Evolutionary conservation across 495 filamentous ascomycete genomes (phyloP).

Genomic region (Aspergillus affinis): DNA sequence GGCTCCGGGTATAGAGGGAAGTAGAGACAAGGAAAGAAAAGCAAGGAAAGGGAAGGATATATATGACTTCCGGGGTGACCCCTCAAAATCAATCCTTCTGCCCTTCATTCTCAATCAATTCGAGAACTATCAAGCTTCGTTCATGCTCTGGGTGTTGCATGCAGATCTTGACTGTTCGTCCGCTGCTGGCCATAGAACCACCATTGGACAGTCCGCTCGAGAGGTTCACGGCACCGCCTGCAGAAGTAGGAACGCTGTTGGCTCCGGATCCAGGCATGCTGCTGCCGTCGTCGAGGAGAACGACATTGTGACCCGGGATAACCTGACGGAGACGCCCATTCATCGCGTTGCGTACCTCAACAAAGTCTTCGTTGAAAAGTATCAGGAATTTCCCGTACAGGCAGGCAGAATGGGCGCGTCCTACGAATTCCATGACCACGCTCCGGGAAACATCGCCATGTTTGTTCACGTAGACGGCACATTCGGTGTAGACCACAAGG

Average conservation of each 20-base stretch:
- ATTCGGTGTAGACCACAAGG: constrained; percentile 89
- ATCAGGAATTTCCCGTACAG: constrained; percentile 75
- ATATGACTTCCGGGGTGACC: not conserved
- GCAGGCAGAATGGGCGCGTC: constrained; percentile 80
- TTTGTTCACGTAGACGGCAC: constrained; percentile 96
- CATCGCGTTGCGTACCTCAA: constrained; percentile 95
- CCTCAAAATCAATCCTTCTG: constrained; percentile 61
- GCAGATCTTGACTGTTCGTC: constrained; percentile 80
- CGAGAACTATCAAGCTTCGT: constrained; percentile 80
- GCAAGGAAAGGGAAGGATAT: not conserved
- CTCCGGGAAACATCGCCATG: constrained; percentile 90
- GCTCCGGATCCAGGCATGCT: constrained; percentile 40
- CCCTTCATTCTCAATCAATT: constrained; percentile 93
- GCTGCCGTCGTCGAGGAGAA: constrained; percentile 83
- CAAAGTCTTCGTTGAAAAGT: constrained; percentile 85
- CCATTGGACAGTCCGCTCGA: constrained; percentile 37
- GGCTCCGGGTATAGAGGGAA: not conserved
- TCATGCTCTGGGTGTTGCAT: constrained; percentile 91
- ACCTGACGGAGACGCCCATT: constrained; percentile 93
- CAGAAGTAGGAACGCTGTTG: constrained; percentile 29
- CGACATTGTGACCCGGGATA: constrained; percentile 84
- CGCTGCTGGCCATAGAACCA: constrained; percentile 17
- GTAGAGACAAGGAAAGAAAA: not conserved
- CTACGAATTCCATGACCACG: constrained; percentile 97
- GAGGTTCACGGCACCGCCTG: constrained; percentile 26